Evolutionary conservation across 2,329 filamentous ascomycete genomes (phyloP).

Genomic region (Hypoxylon sp.): DNA sequence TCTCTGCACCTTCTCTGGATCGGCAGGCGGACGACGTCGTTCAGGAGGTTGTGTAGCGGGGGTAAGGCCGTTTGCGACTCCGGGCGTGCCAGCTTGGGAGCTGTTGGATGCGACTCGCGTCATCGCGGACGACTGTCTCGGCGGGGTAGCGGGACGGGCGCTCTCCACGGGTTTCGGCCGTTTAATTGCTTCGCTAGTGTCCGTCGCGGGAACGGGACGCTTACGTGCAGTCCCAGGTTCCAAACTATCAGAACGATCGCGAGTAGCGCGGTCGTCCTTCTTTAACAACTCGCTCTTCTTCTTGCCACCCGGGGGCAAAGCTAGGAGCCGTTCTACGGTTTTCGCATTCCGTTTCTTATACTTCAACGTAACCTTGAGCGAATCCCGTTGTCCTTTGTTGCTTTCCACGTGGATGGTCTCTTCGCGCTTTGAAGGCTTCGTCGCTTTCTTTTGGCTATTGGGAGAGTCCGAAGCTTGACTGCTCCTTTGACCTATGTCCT

Average conservation of each 20-base stretch:
- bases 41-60: conserved; percentile 56
- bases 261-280: conserved; percentile 53
- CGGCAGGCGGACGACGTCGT: conserved; percentile 56
- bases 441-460: conserved; percentile 56
- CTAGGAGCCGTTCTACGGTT: conserved; percentile 64
- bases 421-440: conserved; percentile 54
- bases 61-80: conserved; percentile 61
- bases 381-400: conserved; percentile 51
- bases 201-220: conserved; percentile 61
- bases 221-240: conserved; percentile 65
- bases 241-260: conserved; percentile 60
- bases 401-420: conserved; percentile 52
- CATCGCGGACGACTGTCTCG: conserved; percentile 66
- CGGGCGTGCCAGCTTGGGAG: conserved; percentile 67
- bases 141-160: conserved; percentile 65
- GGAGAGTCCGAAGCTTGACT: conserved; percentile 54
- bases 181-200: conserved; percentile 58
- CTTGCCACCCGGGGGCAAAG: conserved; percentile 57
- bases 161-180: conserved; percentile 62
- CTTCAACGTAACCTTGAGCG: conserved; percentile 63
- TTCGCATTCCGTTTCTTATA: conserved; percentile 65
- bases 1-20: conserved; percentile 52
- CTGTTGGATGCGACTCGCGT: conserved; percentile 68
- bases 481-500: conserved; percentile 49
- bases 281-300: conserved; percentile 57